These are phyloP conservation scores for Hypoxylon sp. DNA, from an alignment of 2,329 filamentous ascomycete genomes.

Conservation along the genomic window DNA sequence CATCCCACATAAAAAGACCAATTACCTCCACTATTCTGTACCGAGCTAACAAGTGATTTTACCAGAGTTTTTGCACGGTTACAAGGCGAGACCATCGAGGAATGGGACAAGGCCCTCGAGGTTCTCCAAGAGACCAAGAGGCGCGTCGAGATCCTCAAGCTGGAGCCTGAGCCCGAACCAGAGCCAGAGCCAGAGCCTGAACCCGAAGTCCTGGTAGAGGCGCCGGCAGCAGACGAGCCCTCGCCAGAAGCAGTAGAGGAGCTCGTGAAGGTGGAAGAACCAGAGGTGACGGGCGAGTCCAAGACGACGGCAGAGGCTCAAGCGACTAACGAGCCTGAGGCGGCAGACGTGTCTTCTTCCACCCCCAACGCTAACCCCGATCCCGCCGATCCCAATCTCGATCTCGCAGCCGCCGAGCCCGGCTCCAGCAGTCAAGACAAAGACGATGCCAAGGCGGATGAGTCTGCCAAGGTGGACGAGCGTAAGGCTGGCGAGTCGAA, in stretches of 20 bases:
- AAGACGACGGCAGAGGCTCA: conserved; percentile 17
- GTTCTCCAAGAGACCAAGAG: conserved; percentile 11
- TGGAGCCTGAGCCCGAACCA: conserved; percentile 27
- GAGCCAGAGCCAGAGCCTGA: neutral
- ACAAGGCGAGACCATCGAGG: conserved; percentile 24
- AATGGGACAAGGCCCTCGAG: conserved; percentile 31
- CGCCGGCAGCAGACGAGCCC: conserved; percentile 1
- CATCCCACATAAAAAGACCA: neutral
- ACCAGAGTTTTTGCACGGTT: conserved; percentile 26
- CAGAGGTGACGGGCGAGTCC: conserved; percentile 14
- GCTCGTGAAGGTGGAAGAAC: neutral
- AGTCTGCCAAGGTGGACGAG: conserved; percentile 1
- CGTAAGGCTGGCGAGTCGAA: conserved; percentile 2
- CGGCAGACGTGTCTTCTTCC: conserved; percentile 1
- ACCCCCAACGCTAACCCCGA: neutral
- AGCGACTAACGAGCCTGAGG: conserved; percentile 18
- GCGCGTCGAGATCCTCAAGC: conserved; percentile 16
- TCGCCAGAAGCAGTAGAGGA: neutral
- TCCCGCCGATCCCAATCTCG: too few species aligned
- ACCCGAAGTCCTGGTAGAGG: conserved; percentile 1
- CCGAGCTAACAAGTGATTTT: conserved; percentile 8
- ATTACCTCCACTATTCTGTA: neutral
- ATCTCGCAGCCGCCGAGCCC: neutral
- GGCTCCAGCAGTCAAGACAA: neutral
- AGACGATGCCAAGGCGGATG: conserved; percentile 3